Base-by-base conservation (phyloP, 1,284 basidiomycete genomes). In the Erythrobasidium hasegawianum region DNA sequence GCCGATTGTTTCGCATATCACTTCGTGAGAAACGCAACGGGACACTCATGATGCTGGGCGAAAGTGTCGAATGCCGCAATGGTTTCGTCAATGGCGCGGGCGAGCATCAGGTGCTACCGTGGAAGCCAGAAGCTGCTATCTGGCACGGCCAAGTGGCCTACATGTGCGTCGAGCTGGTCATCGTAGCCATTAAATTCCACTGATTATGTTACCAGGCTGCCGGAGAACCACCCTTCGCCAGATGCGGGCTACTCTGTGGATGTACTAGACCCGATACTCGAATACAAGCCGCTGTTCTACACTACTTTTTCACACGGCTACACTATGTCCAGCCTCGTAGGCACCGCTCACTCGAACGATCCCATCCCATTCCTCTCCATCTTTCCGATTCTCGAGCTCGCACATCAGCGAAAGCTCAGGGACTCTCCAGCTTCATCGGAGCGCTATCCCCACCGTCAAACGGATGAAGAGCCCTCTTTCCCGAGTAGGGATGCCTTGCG, bases 191-290 rank as follows among this genome's bases (percentile, higher is more conserved):
- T 14, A n/a, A 2, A 56, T 26, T 29, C 22, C 13, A 20, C 27
- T 22, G 40, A 14, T 11, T 45, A 14, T 20, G 22, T 5, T 27
- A 1, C 27, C 43, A 65, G 62, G 22, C 45, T 65, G 8, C 62
- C 62, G 14, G 39, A 40, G n/a, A 49, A 58, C 26, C 62, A 65
- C 27, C 56, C 27, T 2, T 65, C 62, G 2, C 62, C 62, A 2
- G 43, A 65, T 29, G 62, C 55, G 38, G 62, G 62, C 13, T 43
- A 55, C 38, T 65, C 62, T 16, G 56, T 65, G 29, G 62, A 65
- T 22, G 38, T 58, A 4, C 62, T 65, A 18, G 40, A 57, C 13
- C 62, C 62, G 7, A 33, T 65, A 3, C 39, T 65, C 27, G 38
- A 58, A 20, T 65, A 52, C 62, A 65, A 24, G 2, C 62, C 62